Evolutionary conservation across 257 asterid genomes (phyloP).

Genomic region (Solanum bulbocastanum): DNA sequence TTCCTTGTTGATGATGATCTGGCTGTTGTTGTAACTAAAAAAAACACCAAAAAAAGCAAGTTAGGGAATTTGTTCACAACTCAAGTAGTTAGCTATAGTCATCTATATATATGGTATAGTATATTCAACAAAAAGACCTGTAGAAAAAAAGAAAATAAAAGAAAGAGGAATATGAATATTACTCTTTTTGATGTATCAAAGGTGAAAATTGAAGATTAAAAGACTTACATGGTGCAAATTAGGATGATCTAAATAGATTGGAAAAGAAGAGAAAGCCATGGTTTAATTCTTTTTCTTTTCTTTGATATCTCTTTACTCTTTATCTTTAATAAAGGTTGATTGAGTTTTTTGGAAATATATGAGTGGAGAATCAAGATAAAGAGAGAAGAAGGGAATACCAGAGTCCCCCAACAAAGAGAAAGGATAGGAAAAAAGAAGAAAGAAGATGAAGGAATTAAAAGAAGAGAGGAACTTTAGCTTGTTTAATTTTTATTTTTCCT

Average conservation of each 20-base stretch:
- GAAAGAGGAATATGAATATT: constrained; percentile 28
- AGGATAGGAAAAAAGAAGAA: constrained; percentile 3
- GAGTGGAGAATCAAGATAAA: constrained; percentile 17
- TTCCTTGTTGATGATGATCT: constrained; percentile 19
- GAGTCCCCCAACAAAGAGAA: constrained; percentile 12
- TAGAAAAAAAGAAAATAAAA: neutral
- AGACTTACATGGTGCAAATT: constrained; percentile 40
- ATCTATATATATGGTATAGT: constrained; percentile 1
- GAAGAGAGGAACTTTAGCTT: constrained; percentile 17
- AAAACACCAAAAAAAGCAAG: neutral
- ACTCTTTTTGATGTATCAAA: constrained; percentile 2
- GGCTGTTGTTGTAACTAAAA: constrained; percentile 28
- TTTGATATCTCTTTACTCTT: constrained; percentile 9
- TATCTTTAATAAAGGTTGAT: constrained; percentile 25
- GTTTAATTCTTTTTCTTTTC: constrained; percentile 3
- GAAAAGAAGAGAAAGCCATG: constrained; percentile 43
- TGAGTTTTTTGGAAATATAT: constrained; percentile 30
- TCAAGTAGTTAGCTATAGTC: neutral
- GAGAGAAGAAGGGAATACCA: constrained; percentile 21
- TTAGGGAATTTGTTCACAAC: neutral
- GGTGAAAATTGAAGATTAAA: neutral
- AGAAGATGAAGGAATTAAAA: constrained; percentile 7
- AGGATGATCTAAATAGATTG: constrained; percentile 43
- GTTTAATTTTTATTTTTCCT: constrained; percentile 3
- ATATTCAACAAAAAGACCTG: constrained; percentile 31